Percentiles rank a stretch among this genome's conserved stretches.
These are phyloP conservation scores for Leccinum truebloodii DNA, from an alignment of 768 basidiomycete genomes.

Conservation along the genomic window DNA sequence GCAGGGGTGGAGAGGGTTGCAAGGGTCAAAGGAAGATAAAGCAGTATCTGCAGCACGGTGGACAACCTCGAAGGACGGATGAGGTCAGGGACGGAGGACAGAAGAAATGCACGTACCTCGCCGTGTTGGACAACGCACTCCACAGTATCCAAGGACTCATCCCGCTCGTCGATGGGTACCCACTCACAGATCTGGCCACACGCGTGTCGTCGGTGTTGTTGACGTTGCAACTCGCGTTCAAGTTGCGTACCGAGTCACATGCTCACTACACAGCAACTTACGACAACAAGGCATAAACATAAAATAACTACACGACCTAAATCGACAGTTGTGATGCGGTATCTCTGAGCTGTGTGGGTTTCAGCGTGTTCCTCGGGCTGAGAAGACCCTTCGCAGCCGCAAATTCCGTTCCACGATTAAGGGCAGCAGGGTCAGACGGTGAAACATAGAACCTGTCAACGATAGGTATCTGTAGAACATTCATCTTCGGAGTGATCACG, in stretches of 20 bases:
- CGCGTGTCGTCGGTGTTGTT: neutral
- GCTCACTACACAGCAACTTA: neutral
- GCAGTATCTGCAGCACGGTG: slow-evolving; percentile 76
- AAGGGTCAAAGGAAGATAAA: slow-evolving; percentile 82
- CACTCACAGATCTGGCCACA: neutral
- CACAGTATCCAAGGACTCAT: slow-evolving; percentile 66
- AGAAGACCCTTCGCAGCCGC: slow-evolving; percentile 87
- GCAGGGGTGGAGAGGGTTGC: slow-evolving; percentile 79
- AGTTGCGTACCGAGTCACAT: slow-evolving; percentile 10
- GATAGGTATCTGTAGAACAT: slow-evolving; percentile 91
- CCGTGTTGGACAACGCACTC: slow-evolving; percentile 64
- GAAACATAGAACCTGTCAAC: slow-evolving; percentile 91
- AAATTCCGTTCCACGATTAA: slow-evolving; percentile 74
- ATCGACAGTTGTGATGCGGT: slow-evolving; percentile 22
- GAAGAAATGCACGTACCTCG: slow-evolving; percentile 43
- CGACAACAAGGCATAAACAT: slow-evolving; percentile 4
- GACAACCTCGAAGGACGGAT: slow-evolving; percentile 52
- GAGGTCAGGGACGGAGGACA: neutral
- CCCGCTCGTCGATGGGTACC: slow-evolving; percentile 2
- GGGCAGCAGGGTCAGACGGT: slow-evolving; percentile 74
- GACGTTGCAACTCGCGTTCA: neutral
- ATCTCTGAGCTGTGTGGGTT: slow-evolving; percentile 24
- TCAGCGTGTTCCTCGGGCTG: slow-evolving; percentile 51
- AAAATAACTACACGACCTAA: slow-evolving; percentile 9
- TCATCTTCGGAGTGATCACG: slow-evolving; percentile 95